phyloP scores from a whole-genome alignment of 768 basidiomycete species.

The Pisolithus orientalis region DNA sequence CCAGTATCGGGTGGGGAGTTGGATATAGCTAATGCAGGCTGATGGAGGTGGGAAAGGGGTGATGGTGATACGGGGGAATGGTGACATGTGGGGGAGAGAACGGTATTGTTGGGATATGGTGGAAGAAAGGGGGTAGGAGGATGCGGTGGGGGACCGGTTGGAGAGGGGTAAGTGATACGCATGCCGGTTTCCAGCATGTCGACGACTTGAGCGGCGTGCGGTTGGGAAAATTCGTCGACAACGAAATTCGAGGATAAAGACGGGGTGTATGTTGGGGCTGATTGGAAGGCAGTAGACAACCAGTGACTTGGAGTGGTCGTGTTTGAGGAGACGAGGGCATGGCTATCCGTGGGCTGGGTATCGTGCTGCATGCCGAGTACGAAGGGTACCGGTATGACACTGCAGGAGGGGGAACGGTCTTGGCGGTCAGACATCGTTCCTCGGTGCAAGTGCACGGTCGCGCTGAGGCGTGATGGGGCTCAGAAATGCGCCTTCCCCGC shows the following conservation, averaged over 20 bases:
- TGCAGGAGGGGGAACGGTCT: neutral
- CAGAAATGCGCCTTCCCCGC: too few relatives aligned
- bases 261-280: neutral
- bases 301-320: neutral
- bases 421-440: neutral
- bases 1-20: neutral
- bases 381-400: neutral
- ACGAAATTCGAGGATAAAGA: neutral
- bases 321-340: neutral
- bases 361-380: constrained; percentile 1
- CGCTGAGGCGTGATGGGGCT: too few relatives aligned
- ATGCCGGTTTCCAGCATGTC: neutral
- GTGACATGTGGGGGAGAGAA: neutral
- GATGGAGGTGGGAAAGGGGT: constrained; percentile 1
- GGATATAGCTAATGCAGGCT: constrained; percentile 2
- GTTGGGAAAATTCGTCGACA: neutral
- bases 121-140: neutral
- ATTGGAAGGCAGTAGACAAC: neutral
- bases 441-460: too few relatives aligned
- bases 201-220: neutral
- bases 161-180: neutral
- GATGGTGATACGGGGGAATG: neutral
- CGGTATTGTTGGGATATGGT: neutral
- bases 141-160: neutral
- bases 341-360: neutral